phyloP scores from a whole-genome alignment of 768 basidiomycete genomes.

The Chalciporus pseudorubinellus region DNA sequence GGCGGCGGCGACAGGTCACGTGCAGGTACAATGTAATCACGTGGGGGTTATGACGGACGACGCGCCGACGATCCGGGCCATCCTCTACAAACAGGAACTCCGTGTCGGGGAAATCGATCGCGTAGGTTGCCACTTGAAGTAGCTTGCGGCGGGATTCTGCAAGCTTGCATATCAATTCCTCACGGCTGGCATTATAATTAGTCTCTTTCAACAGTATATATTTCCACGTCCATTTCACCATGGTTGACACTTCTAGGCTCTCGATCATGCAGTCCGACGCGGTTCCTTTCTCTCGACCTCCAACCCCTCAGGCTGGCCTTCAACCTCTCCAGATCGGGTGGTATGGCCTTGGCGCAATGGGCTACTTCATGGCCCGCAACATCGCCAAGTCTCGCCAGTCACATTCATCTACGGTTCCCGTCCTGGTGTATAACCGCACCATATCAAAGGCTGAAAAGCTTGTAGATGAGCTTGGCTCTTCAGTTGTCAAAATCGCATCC shows the following conservation, averaged over 20 bases:
- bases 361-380: constrained; percentile 75
- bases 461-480: constrained; percentile 50
- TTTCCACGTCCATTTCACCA: neutral
- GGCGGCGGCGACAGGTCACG: constrained; percentile 3
- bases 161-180: neutral
- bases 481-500: constrained; percentile 54
- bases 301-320: constrained; percentile 47
- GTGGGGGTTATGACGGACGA: neutral
- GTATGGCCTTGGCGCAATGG: constrained; percentile 63
- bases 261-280: constrained; percentile 12
- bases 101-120: neutral
- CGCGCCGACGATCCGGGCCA: neutral
- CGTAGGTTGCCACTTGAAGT: neutral
- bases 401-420: constrained; percentile 42
- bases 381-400: constrained; percentile 54
- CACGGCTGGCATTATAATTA: neutral
- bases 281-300: constrained; percentile 58
- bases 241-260: constrained; percentile 5
- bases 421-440: constrained; percentile 79
- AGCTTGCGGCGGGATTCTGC: neutral
- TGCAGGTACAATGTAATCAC: neutral
- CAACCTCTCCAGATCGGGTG: constrained; percentile 43
- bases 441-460: constrained; percentile 57
- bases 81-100: no score
- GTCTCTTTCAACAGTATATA: neutral